Base-by-base conservation (phyloP, 108 stramenopile genomes). In the Nitzschia palea region DNA sequence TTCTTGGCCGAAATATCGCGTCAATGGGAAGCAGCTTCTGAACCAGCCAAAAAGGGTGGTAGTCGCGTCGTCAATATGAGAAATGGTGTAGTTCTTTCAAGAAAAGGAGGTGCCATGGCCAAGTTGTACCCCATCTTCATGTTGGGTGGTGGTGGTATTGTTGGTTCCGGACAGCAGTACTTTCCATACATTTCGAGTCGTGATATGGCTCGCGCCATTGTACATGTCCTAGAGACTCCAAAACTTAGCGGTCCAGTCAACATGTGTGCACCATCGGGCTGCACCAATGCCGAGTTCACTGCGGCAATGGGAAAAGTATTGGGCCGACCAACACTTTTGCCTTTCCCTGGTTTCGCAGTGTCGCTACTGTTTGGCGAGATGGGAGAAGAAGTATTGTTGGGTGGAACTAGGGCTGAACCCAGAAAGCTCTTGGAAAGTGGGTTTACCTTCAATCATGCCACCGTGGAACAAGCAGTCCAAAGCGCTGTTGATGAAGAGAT, bases 351-450 rank as follows among this genome's bases (percentile, higher is more conserved):
- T 44, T 80, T 80, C 30, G 90, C 76, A 3, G 87, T 85, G 12
- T 55, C 59, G 5, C 35, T 77, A 4, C n/a, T 86, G 37, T 88
- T 91, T 62, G 90, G 90, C 10, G 82, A 91, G 73, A 91, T 91
- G 90, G 90, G 87, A 32, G 80, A 87, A 45, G 90, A 91, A 61
- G 67, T 85, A 48, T 62, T 91, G n/a, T 65, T 91, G 27, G 82
- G 82, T 18, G 85, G 85, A 22, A 68, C 68, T 2, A 32, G 55
- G 26, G 79, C 74, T 8, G 30, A 55, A 18, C 85, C 85, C 9
- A 62, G 23, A 17, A 83, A 80, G 51, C 47, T 83, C 30, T 20
- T 72, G 54, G 66, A 80, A 10, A 70, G 62, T 36, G 85, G 85
- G 0, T 86, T 81, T 45, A 15, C 64, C 20, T 85, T 81, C 62